Evolutionary conservation across 1,284 basidiomycete genomes (phyloP).

Genomic region (Neolentinus lepideus): DNA sequence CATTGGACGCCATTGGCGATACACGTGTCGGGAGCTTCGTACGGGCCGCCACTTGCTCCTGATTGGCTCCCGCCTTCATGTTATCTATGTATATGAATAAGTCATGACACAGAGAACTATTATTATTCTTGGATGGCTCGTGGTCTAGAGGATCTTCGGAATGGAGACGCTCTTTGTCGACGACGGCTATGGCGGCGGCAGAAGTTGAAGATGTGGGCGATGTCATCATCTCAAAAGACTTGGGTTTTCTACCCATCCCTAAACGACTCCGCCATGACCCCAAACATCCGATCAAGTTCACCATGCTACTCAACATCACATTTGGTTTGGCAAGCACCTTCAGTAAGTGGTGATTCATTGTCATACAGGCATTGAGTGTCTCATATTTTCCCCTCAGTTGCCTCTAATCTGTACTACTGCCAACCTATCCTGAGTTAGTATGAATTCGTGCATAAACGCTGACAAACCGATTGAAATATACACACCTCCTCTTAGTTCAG

Average conservation of each 20-base stretch:
- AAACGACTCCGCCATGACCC: conserved; percentile 53
- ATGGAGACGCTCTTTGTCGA: too few relatives aligned
- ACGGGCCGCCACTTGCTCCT: too few relatives aligned
- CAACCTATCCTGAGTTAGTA: conserved; percentile 61
- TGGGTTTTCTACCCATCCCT: conserved; percentile 65
- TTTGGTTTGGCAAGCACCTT: conserved; percentile 71
- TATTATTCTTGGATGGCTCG: too few relatives aligned
- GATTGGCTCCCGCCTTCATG: too few relatives aligned
- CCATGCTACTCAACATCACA: conserved; percentile 48
- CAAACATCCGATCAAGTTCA: conserved; percentile 50
- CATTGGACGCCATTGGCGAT: too few relatives aligned
- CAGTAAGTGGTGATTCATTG: conserved; percentile 21
- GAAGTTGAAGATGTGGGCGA: not conserved
- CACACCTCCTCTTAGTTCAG: conserved; percentile 31
- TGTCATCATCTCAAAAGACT: conserved; percentile 27
- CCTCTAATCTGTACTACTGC: conserved; percentile 66
- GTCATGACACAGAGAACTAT: too few relatives aligned
- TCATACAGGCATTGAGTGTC: not conserved
- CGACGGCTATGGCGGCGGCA: not conserved
- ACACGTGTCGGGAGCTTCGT: too few relatives aligned
- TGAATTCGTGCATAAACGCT: not conserved
- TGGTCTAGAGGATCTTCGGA: too few relatives aligned
- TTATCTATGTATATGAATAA: too few relatives aligned
- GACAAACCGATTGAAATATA: conserved; percentile 7
- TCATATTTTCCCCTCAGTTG: conserved; percentile 25